A percentile compares a stretch with the other conserved stretches of the same genome.
Conservation (phyloP, 2,329 filamentous ascomycete species). For the Penicillium italicum region DNA sequence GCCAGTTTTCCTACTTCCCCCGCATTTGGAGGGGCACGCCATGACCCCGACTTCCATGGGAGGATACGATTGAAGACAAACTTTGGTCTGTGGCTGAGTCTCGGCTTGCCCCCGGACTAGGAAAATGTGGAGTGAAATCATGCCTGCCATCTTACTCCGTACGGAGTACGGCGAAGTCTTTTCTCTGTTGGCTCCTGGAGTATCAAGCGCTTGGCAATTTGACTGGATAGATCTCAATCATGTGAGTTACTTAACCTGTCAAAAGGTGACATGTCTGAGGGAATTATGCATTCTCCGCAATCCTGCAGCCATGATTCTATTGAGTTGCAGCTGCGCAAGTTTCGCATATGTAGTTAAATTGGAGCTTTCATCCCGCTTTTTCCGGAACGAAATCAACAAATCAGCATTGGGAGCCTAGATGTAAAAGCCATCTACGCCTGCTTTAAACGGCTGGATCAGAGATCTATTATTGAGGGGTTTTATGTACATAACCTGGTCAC, state of each 20-base stretch:
- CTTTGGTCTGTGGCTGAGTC: not conserved
- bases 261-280: not conserved
- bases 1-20: not conserved
- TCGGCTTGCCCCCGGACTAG: constrained; percentile 3
- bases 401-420: not conserved
- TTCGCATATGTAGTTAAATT: not conserved
- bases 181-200: not conserved
- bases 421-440: not conserved
- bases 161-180: too few species aligned
- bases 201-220: not conserved
- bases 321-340: not conserved
- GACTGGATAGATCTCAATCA: not conserved
- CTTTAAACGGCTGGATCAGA: not conserved
- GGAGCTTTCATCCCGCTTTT: not conserved
- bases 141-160: constrained; percentile 1
- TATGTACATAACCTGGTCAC: not conserved
- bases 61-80: not conserved
- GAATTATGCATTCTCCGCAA: not conserved
- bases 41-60: not conserved
- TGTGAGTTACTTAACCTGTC: not conserved
- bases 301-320: not conserved
- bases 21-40: not conserved
- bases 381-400: not conserved
- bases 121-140: constrained; percentile 4
- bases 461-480: not conserved